These are phyloP conservation scores for Physcomitrium patens DNA, from an alignment of 225 moss, liverwort and hornwort species.

Conservation along the genomic window DNA sequence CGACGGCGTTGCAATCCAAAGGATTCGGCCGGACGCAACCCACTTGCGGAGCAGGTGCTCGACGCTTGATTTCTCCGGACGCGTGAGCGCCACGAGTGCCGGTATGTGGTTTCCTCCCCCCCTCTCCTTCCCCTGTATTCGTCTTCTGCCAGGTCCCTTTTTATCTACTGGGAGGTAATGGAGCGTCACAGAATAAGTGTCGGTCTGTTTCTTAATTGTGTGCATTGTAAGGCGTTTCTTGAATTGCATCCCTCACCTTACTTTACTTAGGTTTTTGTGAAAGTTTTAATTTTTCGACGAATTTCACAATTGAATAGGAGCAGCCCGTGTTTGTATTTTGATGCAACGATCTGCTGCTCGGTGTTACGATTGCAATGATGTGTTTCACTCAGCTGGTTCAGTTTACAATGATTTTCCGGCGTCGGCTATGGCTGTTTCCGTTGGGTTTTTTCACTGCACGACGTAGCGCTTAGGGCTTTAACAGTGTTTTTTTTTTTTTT, in stretches of 20 bases:
- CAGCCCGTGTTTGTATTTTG: background rate
- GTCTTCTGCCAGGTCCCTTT: background rate
- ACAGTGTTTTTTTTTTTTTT: too few relatives aligned
- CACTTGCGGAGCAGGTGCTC: conserved; percentile 19
- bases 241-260: background rate
- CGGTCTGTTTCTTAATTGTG: background rate
- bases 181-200: too few relatives aligned
- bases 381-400: background rate
- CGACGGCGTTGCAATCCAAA: background rate
- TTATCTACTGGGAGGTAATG: background rate
- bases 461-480: conserved; percentile 17
- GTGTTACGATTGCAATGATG: background rate
- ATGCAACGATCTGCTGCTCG: background rate
- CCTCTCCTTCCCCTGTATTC: conserved; percentile 8
- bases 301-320: background rate
- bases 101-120: conserved; percentile 8
- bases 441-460: background rate
- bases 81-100: conserved; percentile 14
- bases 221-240: background rate
- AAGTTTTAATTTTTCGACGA: background rate
- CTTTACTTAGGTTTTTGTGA: background rate
- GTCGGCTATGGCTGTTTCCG: background rate
- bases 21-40: background rate
- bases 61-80: background rate
- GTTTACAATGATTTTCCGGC: background rate